Base-by-base conservation (phyloP, 345 rosid species). In the Firmiana major region DNA sequence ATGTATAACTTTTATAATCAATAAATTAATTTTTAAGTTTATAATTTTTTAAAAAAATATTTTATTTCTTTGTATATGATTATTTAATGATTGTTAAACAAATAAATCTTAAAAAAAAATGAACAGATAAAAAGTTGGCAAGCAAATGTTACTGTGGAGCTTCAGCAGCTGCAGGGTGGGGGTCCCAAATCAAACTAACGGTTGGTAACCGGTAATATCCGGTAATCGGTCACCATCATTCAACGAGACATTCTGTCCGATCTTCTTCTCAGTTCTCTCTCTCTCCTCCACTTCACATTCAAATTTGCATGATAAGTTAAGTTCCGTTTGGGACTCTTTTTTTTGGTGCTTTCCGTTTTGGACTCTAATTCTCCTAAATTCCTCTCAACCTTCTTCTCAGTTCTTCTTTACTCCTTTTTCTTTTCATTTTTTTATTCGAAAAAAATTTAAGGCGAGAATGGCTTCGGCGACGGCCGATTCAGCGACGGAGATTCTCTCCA, bases 381-480 rank as follows among this genome's bases (percentile, higher is more conserved):
- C 71, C 53, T 4, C 16, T 0, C 57, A n/a, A 9, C 16, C 54
- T 38, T 17, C 58, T 40, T 59, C 48, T 72, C 4, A 31, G 0
- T 38, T 17, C 58, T 40, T 59, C 48, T 72, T 9, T 31, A 2
- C 0, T 10, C 3, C 8, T 9, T 40, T 16, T 5, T 9, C 22
- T 43, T 51, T 7, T 19, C 31, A 17, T 16, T 19, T 40, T 40
- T 8, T 34, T 9, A 7, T 31, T 54, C n/a, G 7, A 51, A 9
- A 6, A 21, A 12, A 31, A n/a, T 1, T 26, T 6, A 38, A 12
- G 42, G 48, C 74, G 66, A 63, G 5, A 28, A 85, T 85, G 90
- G 85, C 83, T 69, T 79, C 86, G 11, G 38, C 76, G 38, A 7
- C 79, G 75, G 76, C 83, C 89, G 98, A 77, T 92, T 77, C 72